These are phyloP conservation scores for Botrytis tulipae DNA, from an alignment of 2,329 filamentous ascomycete genomes.

Conservation along the genomic window DNA sequence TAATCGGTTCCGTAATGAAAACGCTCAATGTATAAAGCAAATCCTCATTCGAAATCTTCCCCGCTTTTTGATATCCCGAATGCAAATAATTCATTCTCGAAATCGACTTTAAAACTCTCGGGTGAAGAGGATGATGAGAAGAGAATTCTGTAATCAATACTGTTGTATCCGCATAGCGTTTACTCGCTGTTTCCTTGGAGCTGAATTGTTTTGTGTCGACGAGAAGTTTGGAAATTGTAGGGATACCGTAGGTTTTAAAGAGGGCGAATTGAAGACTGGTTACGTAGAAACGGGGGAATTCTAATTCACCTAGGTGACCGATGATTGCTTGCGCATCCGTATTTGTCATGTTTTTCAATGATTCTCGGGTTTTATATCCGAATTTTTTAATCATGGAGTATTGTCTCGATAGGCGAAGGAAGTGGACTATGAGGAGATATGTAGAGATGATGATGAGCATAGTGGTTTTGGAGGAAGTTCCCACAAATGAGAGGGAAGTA, in stretches of 20 bases:
- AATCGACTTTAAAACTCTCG: constrained; percentile 50
- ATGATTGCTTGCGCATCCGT: constrained; percentile 53
- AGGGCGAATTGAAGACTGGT: constrained; percentile 58
- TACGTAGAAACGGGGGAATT: constrained; percentile 54
- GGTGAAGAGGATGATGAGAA: constrained; percentile 28
- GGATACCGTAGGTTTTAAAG: constrained; percentile 59
- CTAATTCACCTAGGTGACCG: constrained; percentile 46
- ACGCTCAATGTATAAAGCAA: constrained; percentile 65
- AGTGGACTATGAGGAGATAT: constrained; percentile 21
- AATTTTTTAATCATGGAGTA: constrained; percentile 43
- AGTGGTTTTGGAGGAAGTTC: background rate
- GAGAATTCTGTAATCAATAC: constrained; percentile 32
- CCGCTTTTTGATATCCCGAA: constrained; percentile 52
- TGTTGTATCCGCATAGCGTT: constrained; percentile 38
- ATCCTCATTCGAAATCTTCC: constrained; percentile 60
- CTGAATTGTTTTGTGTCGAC: constrained; percentile 50
- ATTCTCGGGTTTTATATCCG: constrained; percentile 46
- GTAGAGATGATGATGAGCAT: background rate
- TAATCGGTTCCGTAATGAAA: constrained; percentile 63
- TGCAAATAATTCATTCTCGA: constrained; percentile 66
- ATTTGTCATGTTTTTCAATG: constrained; percentile 52
- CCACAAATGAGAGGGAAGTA: background rate
- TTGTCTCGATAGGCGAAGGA: constrained; percentile 43
- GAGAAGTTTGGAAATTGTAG: constrained; percentile 51
- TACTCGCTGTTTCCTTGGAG: constrained; percentile 46